A percentile compares a stretch with the other conserved stretches of the same genome.
Conservation (phyloP, 176 grass and related monocot species). For the Carex kokanica region DNA sequence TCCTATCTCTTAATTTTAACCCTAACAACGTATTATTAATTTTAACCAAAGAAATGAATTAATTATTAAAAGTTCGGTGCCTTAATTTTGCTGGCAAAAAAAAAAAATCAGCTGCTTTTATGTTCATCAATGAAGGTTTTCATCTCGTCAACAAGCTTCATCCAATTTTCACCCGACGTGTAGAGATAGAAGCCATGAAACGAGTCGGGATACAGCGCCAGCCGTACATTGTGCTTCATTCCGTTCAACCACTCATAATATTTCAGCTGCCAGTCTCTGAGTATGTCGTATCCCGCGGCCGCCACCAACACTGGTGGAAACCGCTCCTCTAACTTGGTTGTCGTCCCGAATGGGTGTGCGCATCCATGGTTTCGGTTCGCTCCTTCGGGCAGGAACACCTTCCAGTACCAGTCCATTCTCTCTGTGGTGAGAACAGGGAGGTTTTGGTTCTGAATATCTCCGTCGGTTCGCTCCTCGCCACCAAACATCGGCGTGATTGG, state of each 20-base stretch:
- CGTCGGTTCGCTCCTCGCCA: too few relatives aligned
- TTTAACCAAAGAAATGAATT: too few relatives aligned
- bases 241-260: conserved; percentile 33
- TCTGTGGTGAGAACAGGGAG: too few relatives aligned
- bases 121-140: conserved; percentile 39
- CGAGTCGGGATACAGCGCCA: conserved; percentile 33
- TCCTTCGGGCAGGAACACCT: conserved; percentile 43
- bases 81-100: background rate
- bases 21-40: too few relatives aligned
- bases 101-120: too few relatives aligned
- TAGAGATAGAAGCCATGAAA: conserved; percentile 52
- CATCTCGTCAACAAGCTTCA: conserved; percentile 27
- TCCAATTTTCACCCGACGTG: conserved; percentile 19
- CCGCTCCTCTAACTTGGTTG: conserved; percentile 21
- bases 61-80: background rate
- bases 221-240: conserved; percentile 16
- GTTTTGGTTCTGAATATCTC: too few relatives aligned
- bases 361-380: conserved; percentile 47
- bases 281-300: conserved; percentile 33
- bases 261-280: conserved; percentile 41
- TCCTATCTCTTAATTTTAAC: too few relatives aligned
- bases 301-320: conserved; percentile 37
- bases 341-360: conserved; percentile 35
- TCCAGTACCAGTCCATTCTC: too few relatives aligned
- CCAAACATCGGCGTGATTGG: too few relatives aligned